phyloP scores from a whole-genome alignment of 306 rosid species.

The Gastrolobium villosum region DNA sequence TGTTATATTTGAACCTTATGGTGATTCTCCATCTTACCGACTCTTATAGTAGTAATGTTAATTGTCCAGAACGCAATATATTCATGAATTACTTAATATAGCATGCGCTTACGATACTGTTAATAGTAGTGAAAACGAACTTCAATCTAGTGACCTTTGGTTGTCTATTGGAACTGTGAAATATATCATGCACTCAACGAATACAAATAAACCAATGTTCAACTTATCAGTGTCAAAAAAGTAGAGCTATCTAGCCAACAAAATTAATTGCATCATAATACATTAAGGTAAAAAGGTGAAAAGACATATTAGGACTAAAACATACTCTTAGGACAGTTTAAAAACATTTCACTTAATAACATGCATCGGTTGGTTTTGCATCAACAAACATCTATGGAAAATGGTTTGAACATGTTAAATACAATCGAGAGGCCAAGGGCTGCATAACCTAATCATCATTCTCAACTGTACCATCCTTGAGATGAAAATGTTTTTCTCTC shows the following conservation, averaged over 20 bases:
- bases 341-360: slow-evolving; percentile 36
- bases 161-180: too few species aligned
- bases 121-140: too few species aligned
- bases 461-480: slow-evolving; percentile 87
- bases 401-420: slow-evolving; percentile 48
- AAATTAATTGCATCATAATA: slow-evolving; percentile 5
- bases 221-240: too few species aligned
- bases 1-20: too few species aligned
- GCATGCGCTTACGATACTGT: too few species aligned
- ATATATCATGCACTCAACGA: too few species aligned
- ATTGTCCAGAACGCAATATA: too few species aligned
- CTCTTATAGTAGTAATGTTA: too few species aligned
- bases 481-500: slow-evolving; percentile 97
- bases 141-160: too few species aligned
- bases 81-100: too few species aligned
- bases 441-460: slow-evolving; percentile 70
- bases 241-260: neutral
- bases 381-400: slow-evolving; percentile 31
- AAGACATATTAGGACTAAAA: neutral
- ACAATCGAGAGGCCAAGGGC: slow-evolving; percentile 21
- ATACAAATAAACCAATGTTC: too few species aligned
- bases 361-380: slow-evolving; percentile 26
- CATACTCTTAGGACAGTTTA: slow-evolving; percentile 20
- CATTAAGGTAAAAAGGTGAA: neutral
- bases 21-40: too few species aligned